Percentiles rank a stretch among this genome's conserved stretches.
phyloP scores from a whole-genome alignment of 73 alveolate genomes.

The Paramecium caudatum region DNA sequence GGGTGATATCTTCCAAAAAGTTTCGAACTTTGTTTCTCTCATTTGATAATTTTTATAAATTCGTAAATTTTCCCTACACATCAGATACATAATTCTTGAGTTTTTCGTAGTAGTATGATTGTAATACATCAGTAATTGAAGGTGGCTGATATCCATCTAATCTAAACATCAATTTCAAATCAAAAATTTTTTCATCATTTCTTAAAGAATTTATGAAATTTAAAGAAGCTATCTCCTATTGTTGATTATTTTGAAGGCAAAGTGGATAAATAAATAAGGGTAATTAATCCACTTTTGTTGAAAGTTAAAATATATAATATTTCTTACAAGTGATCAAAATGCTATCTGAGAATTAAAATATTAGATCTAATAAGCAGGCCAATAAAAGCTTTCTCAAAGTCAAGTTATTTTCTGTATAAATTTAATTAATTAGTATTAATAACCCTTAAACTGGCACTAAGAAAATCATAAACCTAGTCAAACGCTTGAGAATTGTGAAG shows the following conservation, averaged over 20 bases:
- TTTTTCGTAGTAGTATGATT: slow-evolving; percentile 33
- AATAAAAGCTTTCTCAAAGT: neutral
- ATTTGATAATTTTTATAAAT: neutral
- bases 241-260: slow-evolving; percentile 6
- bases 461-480: neutral
- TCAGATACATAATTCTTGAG: neutral
- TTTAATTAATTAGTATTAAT: neutral
- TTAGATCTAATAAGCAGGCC: neutral
- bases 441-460: slow-evolving; percentile 19
- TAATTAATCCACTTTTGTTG: neutral
- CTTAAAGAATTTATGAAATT: neutral
- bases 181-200: neutral
- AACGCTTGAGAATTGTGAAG: neutral
- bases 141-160: slow-evolving; percentile 45
- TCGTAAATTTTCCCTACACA: neutral
- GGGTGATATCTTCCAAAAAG: slow-evolving; percentile 10
- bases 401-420: neutral
- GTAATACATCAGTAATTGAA: neutral
- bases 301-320: neutral
- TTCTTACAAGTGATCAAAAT: slow-evolving; percentile 12
- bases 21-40: slow-evolving; percentile 21
- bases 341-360: neutral
- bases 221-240: slow-evolving; percentile 16
- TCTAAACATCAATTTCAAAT: neutral
- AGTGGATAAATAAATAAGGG: slow-evolving; percentile 29